Evolutionary conservation across 2,329 filamentous ascomycete genomes (phyloP).

Genomic region (Alternaria panax): DNA sequence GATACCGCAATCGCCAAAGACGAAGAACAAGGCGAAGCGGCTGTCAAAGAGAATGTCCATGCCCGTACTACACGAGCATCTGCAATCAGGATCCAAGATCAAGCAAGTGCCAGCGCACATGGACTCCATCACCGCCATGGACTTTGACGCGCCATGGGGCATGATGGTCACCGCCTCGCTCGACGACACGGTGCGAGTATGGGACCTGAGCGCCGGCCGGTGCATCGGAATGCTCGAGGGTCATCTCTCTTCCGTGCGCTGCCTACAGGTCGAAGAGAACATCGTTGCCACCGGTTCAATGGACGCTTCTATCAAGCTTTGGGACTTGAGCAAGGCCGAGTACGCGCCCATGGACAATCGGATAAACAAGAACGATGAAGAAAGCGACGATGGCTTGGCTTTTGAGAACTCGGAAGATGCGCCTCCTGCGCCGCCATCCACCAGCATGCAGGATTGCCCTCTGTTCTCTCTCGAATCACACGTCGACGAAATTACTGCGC

Average conservation of each 20-base stretch:
- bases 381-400: conserved; percentile 65
- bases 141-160: conserved; percentile 97
- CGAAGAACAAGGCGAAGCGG: conserved; percentile 59
- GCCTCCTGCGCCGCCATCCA: conserved; percentile 71
- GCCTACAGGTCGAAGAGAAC: conserved; percentile 94
- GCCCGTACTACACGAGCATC: conserved; percentile 94
- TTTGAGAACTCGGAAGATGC: conserved; percentile 76
- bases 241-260: conserved; percentile 90
- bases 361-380: conserved; percentile 55
- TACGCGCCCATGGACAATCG: conserved; percentile 74
- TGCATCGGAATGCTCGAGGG: conserved; percentile 93
- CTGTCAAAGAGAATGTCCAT: conserved; percentile 79
- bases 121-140: conserved; percentile 86
- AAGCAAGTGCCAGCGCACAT: conserved; percentile 87
- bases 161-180: conserved; percentile 91
- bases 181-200: conserved; percentile 93
- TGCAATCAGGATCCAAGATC: conserved; percentile 87
- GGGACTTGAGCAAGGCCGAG: conserved; percentile 90
- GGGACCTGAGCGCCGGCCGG: conserved; percentile 92
- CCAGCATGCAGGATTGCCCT: conserved; percentile 87
- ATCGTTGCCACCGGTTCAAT: conserved; percentile 92
- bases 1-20: conserved; percentile 65
- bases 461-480: conserved; percentile 90
- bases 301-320: conserved; percentile 92
- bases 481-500: conserved; percentile 90